Base-by-base conservation (phyloP, 2,329 filamentous ascomycete species). In the Arthrobotrys musiformis region DNA sequence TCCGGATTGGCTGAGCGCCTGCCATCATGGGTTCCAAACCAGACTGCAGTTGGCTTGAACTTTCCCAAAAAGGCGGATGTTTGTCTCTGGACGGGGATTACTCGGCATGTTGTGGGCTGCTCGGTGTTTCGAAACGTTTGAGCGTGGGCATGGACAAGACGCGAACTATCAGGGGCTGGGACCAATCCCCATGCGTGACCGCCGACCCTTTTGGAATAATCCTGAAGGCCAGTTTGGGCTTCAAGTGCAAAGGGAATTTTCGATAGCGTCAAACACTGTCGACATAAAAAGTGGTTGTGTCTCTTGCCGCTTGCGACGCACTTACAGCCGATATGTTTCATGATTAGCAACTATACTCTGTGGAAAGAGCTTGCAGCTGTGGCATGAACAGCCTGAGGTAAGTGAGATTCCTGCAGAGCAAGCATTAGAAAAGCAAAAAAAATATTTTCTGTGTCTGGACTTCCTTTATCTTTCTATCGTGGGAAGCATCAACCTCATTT, bases 41-140 rank as follows among this genome's bases (percentile, higher is more conserved):
- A 70, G 60, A 66, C 66, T 66, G 52, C 50, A 67, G 35, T 67
- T 70, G 37, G 73, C 66, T 77, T 77, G 73, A 77, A 77, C 66
- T 77, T 77, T 60, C 73, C 73, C 73, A 77, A 77, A 77, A 67
- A 77, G 61, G 72, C 72, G 72, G 72, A 76, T 76, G 72, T 76
- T 76, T 76, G 72, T 76, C 72, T 61, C 40, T 56, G 60, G n/a
- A 76, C 72, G 72, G 72, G 73, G 73, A 77, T 77, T 77, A 77
- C 64, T 76, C 54, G 72, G 58, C 64, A 61, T 76, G 58, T n/a
- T 75, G 70, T 76, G 72, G 72, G 72, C 60, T 70, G 72, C 73
- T 77, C 64, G 52, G 63, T 77, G 73, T 77, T 77, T 77, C 73
- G 73, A 77, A 77, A 77, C 73, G 73, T 77, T 77, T 77, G 73